Evolutionary conservation across 163 green algal species (phyloP), one percentile per base, ranked within the genome.

Genomic region (Chloroidium sp.): DNA sequence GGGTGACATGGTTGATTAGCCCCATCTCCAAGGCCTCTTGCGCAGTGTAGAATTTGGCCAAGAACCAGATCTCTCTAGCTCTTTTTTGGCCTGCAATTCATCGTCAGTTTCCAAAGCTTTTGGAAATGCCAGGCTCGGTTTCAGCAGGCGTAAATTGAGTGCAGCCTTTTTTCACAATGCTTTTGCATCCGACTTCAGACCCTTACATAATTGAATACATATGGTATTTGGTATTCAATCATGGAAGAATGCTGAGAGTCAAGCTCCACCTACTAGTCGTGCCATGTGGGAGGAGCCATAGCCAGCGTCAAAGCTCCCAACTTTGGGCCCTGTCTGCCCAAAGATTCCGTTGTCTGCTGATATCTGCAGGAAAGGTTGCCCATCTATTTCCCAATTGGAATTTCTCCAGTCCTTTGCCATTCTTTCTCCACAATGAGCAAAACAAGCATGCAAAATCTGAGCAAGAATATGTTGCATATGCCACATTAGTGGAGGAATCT

Each of bases 331-430:
- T 2, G 95, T 99, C 87, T 99, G 96, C 3, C 96, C 96, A 89
- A 99, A 99, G 4, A 99, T 90, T 1, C 92, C 95, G 80, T 99
- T 99, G 88, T 99, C 96, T 14, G 96, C 96, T 2, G 96, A 92
- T 60, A 99, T 96, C 89, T 95, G 84, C 74, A 61, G 0, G 75
- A 36, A 36, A 36, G 36, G 36, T 36, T 36, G 36, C 36, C 36
- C 36, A 36, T 36, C 36, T 36, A 36, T 36, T 36, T 36, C 36
- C 36, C 36, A 36, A 36, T 36, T 36, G 36, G 36, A 36, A 36
- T 36, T 36, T 36, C 36, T 36, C 36, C 36, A 36, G 36, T 36
- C 36, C 36, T 36, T 36, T 36, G 36, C 36, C 36, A 36, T 36
- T 74, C 12, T 74, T 74, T 74, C 68, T 3, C 12, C 74, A 78